Percentiles rank a stretch among this genome's conserved stretches.
Evolutionary conservation across 305 asterid species (phyloP).

Genomic region (Fraxinus sp.): DNA sequence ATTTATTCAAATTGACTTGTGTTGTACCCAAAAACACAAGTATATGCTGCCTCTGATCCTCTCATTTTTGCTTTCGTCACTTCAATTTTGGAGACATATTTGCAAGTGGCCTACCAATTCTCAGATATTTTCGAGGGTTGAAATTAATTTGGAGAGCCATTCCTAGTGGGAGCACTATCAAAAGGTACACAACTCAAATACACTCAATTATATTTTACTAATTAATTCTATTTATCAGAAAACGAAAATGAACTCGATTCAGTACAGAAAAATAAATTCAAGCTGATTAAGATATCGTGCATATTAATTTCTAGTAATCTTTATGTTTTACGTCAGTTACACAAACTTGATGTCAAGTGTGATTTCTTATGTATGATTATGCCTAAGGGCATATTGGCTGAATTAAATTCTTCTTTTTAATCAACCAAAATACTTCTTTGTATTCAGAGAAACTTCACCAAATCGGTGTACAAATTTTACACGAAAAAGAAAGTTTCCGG

Average conservation of each 20-base stretch:
- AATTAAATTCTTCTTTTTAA: too few species aligned
- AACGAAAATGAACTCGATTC: background rate
- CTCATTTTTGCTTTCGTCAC: constrained; percentile 27
- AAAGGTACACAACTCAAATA: constrained; percentile 23
- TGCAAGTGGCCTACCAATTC: constrained; percentile 47
- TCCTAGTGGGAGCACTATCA: constrained; percentile 43
- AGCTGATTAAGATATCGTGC: background rate
- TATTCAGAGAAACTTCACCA: background rate
- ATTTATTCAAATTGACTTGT: constrained; percentile 21
- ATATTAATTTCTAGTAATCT: background rate
- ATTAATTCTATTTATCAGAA: constrained; percentile 1
- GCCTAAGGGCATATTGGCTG: background rate
- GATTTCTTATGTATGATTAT: background rate
- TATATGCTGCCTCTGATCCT: constrained; percentile 16
- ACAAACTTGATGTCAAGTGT: background rate
- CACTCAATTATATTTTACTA: background rate
- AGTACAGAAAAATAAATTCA: background rate
- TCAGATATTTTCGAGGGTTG: constrained; percentile 24
- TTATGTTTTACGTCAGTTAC: background rate
- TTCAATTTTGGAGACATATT: constrained; percentile 23
- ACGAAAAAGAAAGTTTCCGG: background rate
- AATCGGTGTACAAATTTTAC: background rate
- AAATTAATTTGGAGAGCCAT: constrained; percentile 25
- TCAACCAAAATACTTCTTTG: background rate
- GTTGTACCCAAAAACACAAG: constrained; percentile 22